Evolutionary conservation across 257 asterid species (phyloP), one percentile per base, ranked within the genome.

Genomic region (Vinca minor): DNA sequence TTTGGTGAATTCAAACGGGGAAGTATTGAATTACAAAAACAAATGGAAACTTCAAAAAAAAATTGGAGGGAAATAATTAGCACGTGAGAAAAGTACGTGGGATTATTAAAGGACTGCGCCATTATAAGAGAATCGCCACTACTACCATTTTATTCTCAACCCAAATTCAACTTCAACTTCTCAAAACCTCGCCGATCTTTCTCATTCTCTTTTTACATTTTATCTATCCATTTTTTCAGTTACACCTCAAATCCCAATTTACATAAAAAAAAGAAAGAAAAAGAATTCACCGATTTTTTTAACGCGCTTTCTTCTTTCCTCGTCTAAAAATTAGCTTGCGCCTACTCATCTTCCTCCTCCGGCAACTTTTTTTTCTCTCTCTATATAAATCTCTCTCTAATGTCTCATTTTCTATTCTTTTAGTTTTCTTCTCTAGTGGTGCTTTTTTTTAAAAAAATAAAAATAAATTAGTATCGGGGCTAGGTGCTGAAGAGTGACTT

Each of bases 251-350:
- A 3, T 38, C 6, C 11, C 5, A 38, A 34, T 34, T 38, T 38
- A 38, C 42, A 38, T 3, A 38, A 11, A n/a, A n/a, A n/a, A n/a
- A n/a, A n/a, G n/a, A n/a, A n/a, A n/a, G n/a, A n/a, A n/a, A n/a
- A 21, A 53, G 23, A 38, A 50, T 3, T 35, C 65, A 53, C 66
- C 65, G 59, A 20, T 59, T 63, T 63, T 34, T 28, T 52, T 32
- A 7, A 73, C 74, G 74, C 78, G 78, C 48, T 73, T 73, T 58
- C 74, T 67, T 68, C 58, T 3, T 48, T 31, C 36, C 50, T 34
- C 29, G 25, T 34, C 66, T 57, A 49, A 38, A 49, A 38, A 66
- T 12, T 65, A 59, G 57, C 71, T 71, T 58, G 67, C 68, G 5
- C 60, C 13, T 6, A 7, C 18, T 4, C 47, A 10, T 8, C 25